Conservation (phyloP, 2,329 filamentous ascomycete genomes). For the Arthrobotrys pseudoclavata region DNA sequence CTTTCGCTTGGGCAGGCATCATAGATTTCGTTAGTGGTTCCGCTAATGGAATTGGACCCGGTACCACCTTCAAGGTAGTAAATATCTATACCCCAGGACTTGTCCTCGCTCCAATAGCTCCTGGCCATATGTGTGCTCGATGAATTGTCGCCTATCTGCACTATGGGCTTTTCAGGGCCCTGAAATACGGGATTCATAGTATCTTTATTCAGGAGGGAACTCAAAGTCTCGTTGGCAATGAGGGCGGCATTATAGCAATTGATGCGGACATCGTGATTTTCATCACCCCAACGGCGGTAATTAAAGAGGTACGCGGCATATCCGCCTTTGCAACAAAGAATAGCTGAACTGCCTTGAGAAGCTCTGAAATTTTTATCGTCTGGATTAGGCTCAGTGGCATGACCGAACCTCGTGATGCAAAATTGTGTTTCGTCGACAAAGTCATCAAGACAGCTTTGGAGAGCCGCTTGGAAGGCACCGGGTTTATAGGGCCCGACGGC, state of each 20-base stretch:
- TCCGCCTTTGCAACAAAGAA: slow-evolving; percentile 17
- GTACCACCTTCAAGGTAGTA: background rate
- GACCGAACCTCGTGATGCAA: background rate
- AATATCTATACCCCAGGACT: slow-evolving; percentile 9
- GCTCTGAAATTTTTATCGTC: background rate
- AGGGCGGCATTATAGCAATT: background rate
- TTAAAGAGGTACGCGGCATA: slow-evolving; percentile 15
- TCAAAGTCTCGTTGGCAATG: slow-evolving; percentile 17
- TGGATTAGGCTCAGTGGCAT: background rate
- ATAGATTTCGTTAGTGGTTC: background rate
- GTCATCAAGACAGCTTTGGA: background rate
- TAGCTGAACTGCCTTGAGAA: background rate
- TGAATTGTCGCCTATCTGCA: background rate
- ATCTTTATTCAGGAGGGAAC: background rate
- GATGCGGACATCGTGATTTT: slow-evolving; percentile 1
- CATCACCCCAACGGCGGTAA: background rate
- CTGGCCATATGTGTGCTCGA: background rate
- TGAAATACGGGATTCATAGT: background rate
- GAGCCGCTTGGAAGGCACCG: background rate
- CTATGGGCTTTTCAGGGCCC: background rate
- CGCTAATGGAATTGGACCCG: background rate
- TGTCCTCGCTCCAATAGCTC: slow-evolving; percentile 12
- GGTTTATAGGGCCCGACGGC: background rate
- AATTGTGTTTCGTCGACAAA: background rate
- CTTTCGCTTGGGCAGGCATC: background rate